Evolutionary conservation across 345 rosid species (phyloP).

Genomic region (Bretschneidera sinensis): DNA sequence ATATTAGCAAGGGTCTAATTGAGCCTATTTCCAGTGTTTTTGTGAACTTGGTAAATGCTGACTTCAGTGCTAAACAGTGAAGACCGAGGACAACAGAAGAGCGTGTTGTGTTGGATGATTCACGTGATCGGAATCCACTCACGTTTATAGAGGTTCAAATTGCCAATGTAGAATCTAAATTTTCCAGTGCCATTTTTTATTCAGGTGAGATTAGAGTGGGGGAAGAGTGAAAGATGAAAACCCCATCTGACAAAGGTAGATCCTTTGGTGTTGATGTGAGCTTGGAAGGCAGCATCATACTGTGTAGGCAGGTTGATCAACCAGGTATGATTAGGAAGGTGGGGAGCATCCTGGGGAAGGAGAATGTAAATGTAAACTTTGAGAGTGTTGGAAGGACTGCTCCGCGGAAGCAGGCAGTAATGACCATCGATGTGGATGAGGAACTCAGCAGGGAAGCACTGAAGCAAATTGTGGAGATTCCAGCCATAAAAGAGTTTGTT

Average conservation of each 20-base stretch:
- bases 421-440: slow-evolving; percentile 76
- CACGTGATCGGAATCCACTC: slow-evolving; percentile 52
- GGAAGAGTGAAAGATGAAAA: slow-evolving; percentile 62
- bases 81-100: slow-evolving; percentile 56
- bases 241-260: slow-evolving; percentile 57
- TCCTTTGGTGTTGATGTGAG: slow-evolving; percentile 69
- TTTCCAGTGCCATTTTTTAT: slow-evolving; percentile 58
- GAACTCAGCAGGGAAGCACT: slow-evolving; percentile 47
- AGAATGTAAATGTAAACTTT: slow-evolving; percentile 63
- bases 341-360: slow-evolving; percentile 52
- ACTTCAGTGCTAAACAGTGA: slow-evolving; percentile 60
- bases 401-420: slow-evolving; percentile 54
- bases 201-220: slow-evolving; percentile 52
- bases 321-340: slow-evolving; percentile 69
- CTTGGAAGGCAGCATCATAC: slow-evolving; percentile 68
- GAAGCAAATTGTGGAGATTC: slow-evolving; percentile 43
- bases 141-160: slow-evolving; percentile 59
- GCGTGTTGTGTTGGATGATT: slow-evolving; percentile 43
- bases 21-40: slow-evolving; percentile 62
- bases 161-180: slow-evolving; percentile 65
- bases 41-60: slow-evolving; percentile 68
- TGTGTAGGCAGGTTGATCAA: slow-evolving; percentile 67
- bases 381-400: slow-evolving; percentile 64
- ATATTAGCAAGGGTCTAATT: slow-evolving; percentile 61
- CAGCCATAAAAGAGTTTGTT: slow-evolving; percentile 60